A percentile compares a stretch with the other conserved stretches of the same genome.
Conservation (phyloP, 129 eudicot genomes). For the Heracleum sosnowskyi region DNA sequence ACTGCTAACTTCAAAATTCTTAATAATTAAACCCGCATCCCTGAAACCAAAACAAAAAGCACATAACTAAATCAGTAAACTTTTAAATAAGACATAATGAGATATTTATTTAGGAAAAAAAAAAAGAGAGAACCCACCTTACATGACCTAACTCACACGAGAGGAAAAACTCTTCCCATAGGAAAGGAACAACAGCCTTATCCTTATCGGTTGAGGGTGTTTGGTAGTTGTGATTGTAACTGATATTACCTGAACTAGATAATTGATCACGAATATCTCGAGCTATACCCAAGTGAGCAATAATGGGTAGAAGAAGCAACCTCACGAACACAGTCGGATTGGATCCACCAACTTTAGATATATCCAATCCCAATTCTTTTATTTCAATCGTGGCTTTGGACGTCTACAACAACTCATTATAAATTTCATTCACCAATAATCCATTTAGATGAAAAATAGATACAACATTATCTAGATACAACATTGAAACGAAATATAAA, state of each 20-base stretch:
- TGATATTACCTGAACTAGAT: conserved; percentile 28
- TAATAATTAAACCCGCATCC: conserved; percentile 70
- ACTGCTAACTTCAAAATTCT: conserved; percentile 51
- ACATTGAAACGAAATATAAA: too few species aligned
- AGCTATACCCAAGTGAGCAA: conserved; percentile 51
- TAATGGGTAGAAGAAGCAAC: conserved; percentile 63
- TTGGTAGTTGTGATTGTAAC: conserved; percentile 30
- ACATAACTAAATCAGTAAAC: conserved; percentile 4
- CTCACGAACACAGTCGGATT: conserved; percentile 55
- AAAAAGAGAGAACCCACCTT: conserved; percentile 49
- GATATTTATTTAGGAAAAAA: background rate
- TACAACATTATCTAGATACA: too few species aligned
- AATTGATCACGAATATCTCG: conserved; percentile 41
- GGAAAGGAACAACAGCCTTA: conserved; percentile 54
- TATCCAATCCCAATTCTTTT: conserved; percentile 72
- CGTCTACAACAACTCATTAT: conserved; percentile 43
- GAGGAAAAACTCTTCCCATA: conserved; percentile 84
- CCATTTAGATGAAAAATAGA: background rate
- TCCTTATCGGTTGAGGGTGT: conserved; percentile 34
- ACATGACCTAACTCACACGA: conserved; percentile 81
- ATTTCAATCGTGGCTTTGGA: conserved; percentile 76
- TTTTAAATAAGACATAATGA: conserved; percentile 5
- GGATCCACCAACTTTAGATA: conserved; percentile 80
- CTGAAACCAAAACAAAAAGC: conserved; percentile 35
- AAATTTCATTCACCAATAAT: conserved; percentile 13